These are phyloP conservation scores for Hevea brasiliensis DNA, from an alignment of 345 rosid genomes.

Conservation along the genomic window DNA sequence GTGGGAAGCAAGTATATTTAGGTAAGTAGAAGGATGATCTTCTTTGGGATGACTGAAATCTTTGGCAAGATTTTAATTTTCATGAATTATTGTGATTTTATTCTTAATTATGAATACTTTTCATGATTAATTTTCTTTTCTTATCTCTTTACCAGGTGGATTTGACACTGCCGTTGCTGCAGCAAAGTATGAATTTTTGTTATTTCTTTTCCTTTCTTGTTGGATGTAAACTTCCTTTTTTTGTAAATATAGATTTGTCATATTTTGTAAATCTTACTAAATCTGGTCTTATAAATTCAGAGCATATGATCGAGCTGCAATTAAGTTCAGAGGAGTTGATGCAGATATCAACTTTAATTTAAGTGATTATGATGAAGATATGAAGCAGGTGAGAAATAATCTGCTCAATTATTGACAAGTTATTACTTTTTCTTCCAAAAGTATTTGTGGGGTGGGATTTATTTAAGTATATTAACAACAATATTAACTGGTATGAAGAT, in stretches of 20 bases:
- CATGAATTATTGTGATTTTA: not conserved
- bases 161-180: conserved; percentile 34
- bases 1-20: conserved; percentile 39
- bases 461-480: not conserved
- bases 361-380: conserved; percentile 32
- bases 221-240: not conserved
- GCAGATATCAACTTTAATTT: conserved; percentile 33
- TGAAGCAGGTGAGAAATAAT: conserved; percentile 19
- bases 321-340: conserved; percentile 33
- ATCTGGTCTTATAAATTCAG: conserved; percentile 9
- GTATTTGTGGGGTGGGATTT: not conserved
- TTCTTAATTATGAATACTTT: not conserved
- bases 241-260: not conserved
- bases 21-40: conserved; percentile 12
- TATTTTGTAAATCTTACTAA: not conserved
- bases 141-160: conserved; percentile 22
- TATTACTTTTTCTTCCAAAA: no score
- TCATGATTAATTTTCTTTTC: not conserved
- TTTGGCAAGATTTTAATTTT: no score
- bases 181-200: conserved; percentile 21
- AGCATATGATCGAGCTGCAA: conserved; percentile 38
- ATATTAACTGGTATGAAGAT: conserved; percentile 21
- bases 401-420: not conserved
- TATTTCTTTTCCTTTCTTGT: not conserved
- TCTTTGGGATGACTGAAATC: no score